Conservation (phyloP, 2,329 filamentous ascomycete genomes). For the Paracoccidioides brasiliensis region DNA sequence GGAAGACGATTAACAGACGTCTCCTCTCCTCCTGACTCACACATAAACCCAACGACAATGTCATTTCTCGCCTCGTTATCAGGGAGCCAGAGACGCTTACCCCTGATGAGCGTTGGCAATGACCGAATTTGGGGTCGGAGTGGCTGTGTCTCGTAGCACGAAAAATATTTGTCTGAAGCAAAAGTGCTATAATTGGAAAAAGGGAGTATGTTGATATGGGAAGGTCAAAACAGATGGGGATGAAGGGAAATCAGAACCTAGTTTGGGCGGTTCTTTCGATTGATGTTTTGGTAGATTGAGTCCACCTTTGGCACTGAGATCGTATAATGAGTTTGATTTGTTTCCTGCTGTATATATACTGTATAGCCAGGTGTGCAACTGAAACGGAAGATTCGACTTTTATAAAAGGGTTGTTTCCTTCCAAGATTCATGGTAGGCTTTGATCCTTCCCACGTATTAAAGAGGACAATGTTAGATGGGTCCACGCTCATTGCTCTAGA, state of each 20-base stretch:
- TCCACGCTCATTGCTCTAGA: no score
- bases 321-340: no score
- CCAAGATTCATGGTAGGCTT: no score
- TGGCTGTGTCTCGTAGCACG: not conserved
- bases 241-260: not conserved
- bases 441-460: no score
- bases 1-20: not conserved
- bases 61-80: not conserved
- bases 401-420: not conserved
- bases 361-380: not conserved
- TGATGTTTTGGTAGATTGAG: not conserved
- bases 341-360: not conserved
- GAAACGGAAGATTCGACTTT: not conserved
- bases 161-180: not conserved
- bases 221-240: not conserved
- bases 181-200: not conserved
- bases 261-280: not conserved
- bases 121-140: not conserved
- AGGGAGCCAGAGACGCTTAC: not conserved
- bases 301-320: not conserved
- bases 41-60: not conserved
- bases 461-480: no score
- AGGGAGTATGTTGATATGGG: conserved; percentile 1
- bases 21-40: not conserved
- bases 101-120: not conserved